phyloP scores from a whole-genome alignment of 345 rosid species.

The Sisymbrium altissimum region DNA sequence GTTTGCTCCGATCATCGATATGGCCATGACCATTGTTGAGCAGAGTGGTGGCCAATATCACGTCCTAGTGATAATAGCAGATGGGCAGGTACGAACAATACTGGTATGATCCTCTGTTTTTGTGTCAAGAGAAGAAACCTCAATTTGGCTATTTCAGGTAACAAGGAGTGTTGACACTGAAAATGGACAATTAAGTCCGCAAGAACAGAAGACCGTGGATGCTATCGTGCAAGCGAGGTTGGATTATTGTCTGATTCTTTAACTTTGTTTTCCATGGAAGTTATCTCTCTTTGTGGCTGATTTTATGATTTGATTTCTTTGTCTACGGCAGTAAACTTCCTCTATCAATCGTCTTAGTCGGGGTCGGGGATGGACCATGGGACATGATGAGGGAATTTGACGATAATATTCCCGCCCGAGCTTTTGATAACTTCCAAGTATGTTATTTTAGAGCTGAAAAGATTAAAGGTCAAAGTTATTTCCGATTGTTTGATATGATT shows the following conservation, averaged over 20 bases:
- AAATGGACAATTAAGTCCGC: conserved; percentile 75
- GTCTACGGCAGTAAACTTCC: conserved; percentile 52
- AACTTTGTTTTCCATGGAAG: not conserved
- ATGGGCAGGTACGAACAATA: conserved; percentile 73
- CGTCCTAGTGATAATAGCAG: conserved; percentile 89
- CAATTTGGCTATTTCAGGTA: conserved; percentile 47
- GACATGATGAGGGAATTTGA: conserved; percentile 96
- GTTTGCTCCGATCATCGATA: conserved; percentile 90
- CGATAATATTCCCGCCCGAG: conserved; percentile 93
- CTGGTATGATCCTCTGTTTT: not conserved
- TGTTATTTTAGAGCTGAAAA: not conserved
- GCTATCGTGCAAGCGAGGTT: conserved; percentile 96
- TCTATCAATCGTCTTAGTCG: conserved; percentile 78
- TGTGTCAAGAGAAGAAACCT: not conserved
- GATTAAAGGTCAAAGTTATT: not conserved
- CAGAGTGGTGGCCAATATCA: conserved; percentile 93
- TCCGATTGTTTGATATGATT: not conserved
- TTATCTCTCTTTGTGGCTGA: not conserved
- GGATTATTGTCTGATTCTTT: conserved; percentile 2
- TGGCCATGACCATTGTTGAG: conserved; percentile 92
- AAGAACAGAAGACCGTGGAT: conserved; percentile 86
- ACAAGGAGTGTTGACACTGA: conserved; percentile 85
- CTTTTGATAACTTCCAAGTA: conserved; percentile 96
- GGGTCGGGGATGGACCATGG: conserved; percentile 99
- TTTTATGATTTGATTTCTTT: not conserved